Conservation (phyloP, 139 green algal species). For the Micractinium conductrix region DNA sequence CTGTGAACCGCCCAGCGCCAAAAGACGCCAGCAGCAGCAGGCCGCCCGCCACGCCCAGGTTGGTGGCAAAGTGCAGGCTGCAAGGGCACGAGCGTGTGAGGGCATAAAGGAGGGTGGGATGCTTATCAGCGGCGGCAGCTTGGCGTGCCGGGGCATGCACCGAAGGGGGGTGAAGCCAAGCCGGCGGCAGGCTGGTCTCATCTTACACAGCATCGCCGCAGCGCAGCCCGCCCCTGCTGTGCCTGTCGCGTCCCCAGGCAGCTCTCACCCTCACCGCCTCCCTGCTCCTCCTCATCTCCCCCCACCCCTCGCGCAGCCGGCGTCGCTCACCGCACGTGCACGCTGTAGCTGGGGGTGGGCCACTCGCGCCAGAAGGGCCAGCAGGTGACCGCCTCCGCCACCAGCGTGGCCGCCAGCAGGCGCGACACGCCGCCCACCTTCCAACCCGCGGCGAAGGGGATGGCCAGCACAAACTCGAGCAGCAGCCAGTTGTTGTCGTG, state of each 20-base stretch:
- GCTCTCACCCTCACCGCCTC: too few relatives aligned
- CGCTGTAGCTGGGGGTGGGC: conserved; percentile 41
- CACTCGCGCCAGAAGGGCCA: conserved; percentile 59
- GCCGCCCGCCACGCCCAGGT: conserved; percentile 47
- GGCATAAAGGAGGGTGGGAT: background rate
- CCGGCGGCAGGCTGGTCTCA: background rate
- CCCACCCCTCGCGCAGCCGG: too few relatives aligned
- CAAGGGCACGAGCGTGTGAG: background rate
- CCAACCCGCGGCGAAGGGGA: conserved; percentile 64
- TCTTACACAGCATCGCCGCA: background rate
- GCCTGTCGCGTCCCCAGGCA: too few relatives aligned
- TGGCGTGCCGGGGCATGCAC: background rate
- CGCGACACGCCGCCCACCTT: conserved; percentile 43
- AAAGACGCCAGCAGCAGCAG: conserved; percentile 54
- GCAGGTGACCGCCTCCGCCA: conserved; percentile 59
- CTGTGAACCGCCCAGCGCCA: conserved; percentile 47
- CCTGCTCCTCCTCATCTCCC: too few relatives aligned
- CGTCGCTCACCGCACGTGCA: conserved; percentile 15
- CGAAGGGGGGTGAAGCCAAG: background rate
- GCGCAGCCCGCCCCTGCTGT: background rate
- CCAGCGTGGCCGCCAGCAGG: conserved; percentile 45
- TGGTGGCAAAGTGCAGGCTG: conserved; percentile 64
- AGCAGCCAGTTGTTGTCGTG: too few relatives aligned
- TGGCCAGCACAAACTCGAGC: conserved; percentile 55
- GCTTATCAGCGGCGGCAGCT: background rate